Conservation (phyloP, 352 stramenopile species). For the Pythium dissimile region DNA sequence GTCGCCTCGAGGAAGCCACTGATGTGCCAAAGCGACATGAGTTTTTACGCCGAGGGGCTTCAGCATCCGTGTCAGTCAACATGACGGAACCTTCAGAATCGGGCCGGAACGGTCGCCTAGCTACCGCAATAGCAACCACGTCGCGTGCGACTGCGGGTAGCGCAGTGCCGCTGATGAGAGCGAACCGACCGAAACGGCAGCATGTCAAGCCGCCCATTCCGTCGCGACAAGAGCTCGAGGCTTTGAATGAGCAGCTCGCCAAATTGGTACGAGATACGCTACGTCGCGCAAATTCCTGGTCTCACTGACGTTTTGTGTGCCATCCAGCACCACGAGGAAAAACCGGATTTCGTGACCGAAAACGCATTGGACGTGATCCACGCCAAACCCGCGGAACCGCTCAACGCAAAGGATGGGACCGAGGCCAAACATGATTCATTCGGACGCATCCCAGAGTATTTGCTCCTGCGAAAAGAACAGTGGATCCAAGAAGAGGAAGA, state of each 20-base stretch:
- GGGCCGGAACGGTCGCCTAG: not conserved
- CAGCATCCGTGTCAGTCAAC: constrained; percentile 4
- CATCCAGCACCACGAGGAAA: constrained; percentile 50
- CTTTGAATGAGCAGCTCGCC: constrained; percentile 14
- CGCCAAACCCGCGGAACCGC: constrained; percentile 22
- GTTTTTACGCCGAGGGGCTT: constrained; percentile 16
- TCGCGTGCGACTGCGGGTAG: not conserved
- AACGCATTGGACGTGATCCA: constrained; percentile 83
- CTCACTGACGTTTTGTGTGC: not conserved
- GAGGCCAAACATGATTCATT: constrained; percentile 35
- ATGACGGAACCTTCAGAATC: too few relatives aligned
- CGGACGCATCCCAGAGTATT: constrained; percentile 64
- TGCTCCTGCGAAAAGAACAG: constrained; percentile 70
- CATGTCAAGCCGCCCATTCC: constrained; percentile 22
- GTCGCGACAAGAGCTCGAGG: constrained; percentile 19
- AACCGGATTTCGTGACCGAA: constrained; percentile 59
- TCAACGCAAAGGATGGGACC: constrained; percentile 12
- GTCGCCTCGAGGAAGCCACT: constrained; percentile 2
- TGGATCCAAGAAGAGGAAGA: constrained; percentile 86
- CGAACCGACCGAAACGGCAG: not conserved
- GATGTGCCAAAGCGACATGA: constrained; percentile 14
- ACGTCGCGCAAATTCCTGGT: not conserved
- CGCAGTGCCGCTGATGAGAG: not conserved
- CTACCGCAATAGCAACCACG: not conserved
- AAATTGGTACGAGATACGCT: constrained; percentile 13